Percentiles rank a stretch among this genome's conserved stretches.
Evolutionary conservation across 495 filamentous ascomycete species (phyloP).

Genomic region (Penicillium pulvis): DNA sequence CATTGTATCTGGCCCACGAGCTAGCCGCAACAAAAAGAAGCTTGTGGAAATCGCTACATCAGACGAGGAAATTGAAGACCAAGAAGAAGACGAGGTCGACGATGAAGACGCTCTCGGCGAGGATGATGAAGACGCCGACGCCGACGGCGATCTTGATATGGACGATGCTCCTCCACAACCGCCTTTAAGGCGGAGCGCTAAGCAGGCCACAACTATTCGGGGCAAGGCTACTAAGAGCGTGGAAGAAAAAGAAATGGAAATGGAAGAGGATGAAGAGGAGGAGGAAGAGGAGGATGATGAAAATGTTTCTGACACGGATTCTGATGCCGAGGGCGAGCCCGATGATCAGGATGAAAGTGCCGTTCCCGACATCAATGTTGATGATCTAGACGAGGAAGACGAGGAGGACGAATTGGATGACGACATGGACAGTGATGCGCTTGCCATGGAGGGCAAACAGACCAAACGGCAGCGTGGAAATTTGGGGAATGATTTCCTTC

Average conservation of each 20-base stretch:
- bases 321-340: slow-evolving; percentile 53
- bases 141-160: slow-evolving; percentile 59
- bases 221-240: slow-evolving; percentile 50
- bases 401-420: slow-evolving; percentile 62
- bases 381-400: slow-evolving; percentile 51
- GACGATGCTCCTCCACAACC: slow-evolving; percentile 52
- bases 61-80: slow-evolving; percentile 58
- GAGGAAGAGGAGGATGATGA: slow-evolving; percentile 56
- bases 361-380: slow-evolving; percentile 38
- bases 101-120: slow-evolving; percentile 59
- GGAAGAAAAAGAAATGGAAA: slow-evolving; percentile 61
- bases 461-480: slow-evolving; percentile 85
- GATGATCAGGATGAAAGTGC: slow-evolving; percentile 54
- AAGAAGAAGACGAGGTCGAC: slow-evolving; percentile 61
- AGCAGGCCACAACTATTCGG: slow-evolving; percentile 33
- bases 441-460: slow-evolving; percentile 70
- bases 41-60: slow-evolving; percentile 67
- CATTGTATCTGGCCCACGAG: slow-evolving; percentile 62
- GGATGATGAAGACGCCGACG: slow-evolving; percentile 59
- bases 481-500: slow-evolving; percentile 71
- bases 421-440: slow-evolving; percentile 66
- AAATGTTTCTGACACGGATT: slow-evolving; percentile 47
- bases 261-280: slow-evolving; percentile 50
- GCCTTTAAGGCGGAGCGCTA: slow-evolving; percentile 36
- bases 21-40: slow-evolving; percentile 66